Evolutionary conservation across 2,329 filamentous ascomycete genomes (phyloP), one percentile per base, ranked within the genome.

Genomic region (Shiraia sp.): DNA sequence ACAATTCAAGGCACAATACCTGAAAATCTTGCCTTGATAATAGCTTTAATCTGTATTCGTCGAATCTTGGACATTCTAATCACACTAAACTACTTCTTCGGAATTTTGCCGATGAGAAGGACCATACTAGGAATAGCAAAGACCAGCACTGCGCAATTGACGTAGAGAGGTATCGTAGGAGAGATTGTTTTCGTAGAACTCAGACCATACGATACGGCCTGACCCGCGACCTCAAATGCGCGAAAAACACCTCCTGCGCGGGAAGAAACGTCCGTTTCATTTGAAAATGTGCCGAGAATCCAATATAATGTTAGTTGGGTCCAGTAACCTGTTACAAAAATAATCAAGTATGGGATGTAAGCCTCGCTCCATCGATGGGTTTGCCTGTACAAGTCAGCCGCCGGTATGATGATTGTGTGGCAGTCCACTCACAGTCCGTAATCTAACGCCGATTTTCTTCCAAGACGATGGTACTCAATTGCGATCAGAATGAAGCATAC

Each of bases 401-500:
- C 4, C 1, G 24, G 24, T 14, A 6, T 16, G 9, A 16, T 17
- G 16, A 17, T 10, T 22, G 19, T 22, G 3, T 10, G n/a, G 3
- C 2, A 2, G 10, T 12, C n/a, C 27, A 31, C 43, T 36, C n/a
- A 46, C 43, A 37, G 29, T 26, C 9, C 27, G 10, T 44, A 44
- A 13, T 45, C 45, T 1, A 47, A 32, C 7, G 36, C 41, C 6
- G 30, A 13, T 13, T 38, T 37, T n/a, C 30, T 8, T 7, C 35
- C 27, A n/a, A 44, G 41, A 10, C 26, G 13, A 36, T 40, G 36
- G 22, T 47, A 47, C 24, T 47, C 40, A 2, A 45, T 12, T 16
- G 41, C 45, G 7, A 45, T n/a, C 45, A 41, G 45, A 15, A 47
- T 37, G 16, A 47, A 45, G 19, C 45, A 47, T 14, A 23, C 36